phyloP scores from a whole-genome alignment of 2,329 filamentous ascomycete species.

The Colletotrichum tamarilloi region DNA sequence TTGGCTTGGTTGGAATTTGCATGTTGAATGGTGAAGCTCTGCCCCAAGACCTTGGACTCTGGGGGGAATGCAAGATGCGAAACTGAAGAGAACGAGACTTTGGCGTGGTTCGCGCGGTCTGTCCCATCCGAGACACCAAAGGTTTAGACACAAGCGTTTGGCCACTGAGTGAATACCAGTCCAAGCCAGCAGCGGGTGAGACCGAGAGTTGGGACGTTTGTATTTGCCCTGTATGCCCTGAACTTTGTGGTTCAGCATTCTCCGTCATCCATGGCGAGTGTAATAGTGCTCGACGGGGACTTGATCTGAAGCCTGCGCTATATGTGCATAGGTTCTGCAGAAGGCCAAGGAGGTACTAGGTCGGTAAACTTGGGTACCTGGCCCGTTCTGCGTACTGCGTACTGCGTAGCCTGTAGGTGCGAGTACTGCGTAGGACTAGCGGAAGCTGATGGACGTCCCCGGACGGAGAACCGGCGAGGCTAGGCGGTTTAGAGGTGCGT shows the following conservation, averaged over 20 bases:
- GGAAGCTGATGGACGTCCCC: constrained; percentile 27
- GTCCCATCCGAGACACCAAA: constrained; percentile 17
- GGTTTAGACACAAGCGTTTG: constrained; percentile 23
- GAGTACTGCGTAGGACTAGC: constrained; percentile 4
- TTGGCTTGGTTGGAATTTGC: neutral
- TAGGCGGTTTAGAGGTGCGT: constrained; percentile 33
- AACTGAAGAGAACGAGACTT: constrained; percentile 7
- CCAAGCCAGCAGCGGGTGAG: neutral
- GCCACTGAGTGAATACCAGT: neutral
- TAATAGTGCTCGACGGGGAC: neutral
- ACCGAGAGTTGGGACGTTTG: neutral
- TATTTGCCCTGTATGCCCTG: neutral
- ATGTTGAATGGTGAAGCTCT: neutral
- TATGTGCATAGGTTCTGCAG: neutral
- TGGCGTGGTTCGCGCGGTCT: constrained; percentile 15
- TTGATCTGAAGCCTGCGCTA: neutral
- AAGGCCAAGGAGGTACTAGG: neutral
- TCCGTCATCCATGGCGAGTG: neutral
- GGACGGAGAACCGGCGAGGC: constrained; percentile 33
- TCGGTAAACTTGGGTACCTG: neutral
- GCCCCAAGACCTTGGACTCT: constrained; percentile 2
- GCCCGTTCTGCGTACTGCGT: neutral
- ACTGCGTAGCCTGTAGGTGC: too few relatives aligned
- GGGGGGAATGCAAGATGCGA: constrained; percentile 23
- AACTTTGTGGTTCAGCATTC: constrained; percentile 21